Percentiles rank a stretch among this genome's conserved stretches.
Evolutionary conservation across 2,329 filamentous ascomycete species (phyloP).

Genomic region (Fusarium sp.): DNA sequence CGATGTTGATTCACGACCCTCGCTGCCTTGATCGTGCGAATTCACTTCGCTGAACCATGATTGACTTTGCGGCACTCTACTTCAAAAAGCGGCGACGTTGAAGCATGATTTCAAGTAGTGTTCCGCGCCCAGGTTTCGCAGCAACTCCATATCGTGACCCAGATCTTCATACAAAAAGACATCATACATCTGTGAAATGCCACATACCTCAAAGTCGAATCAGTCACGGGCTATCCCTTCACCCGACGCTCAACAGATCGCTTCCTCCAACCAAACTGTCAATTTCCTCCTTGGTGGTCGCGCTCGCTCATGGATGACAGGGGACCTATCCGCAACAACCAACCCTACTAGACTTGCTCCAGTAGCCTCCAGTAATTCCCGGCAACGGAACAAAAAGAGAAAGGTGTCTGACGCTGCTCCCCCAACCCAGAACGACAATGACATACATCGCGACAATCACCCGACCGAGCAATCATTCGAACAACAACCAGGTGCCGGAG

Average conservation of each 20-base stretch:
- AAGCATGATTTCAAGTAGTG: conserved; percentile 34
- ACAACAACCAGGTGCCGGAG: conserved; percentile 9
- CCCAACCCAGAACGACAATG: conserved; percentile 21
- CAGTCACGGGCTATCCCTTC: conserved; percentile 26
- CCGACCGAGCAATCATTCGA: conserved; percentile 8
- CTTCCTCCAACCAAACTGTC: conserved; percentile 53
- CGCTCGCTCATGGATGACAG: conserved; percentile 45
- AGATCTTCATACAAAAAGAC: conserved; percentile 7
- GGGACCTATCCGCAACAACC: conserved; percentile 10
- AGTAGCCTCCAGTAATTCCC: conserved; percentile 23
- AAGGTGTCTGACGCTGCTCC: conserved; percentile 16
- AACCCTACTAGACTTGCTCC: conserved; percentile 14
- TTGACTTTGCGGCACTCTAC: conserved; percentile 24
- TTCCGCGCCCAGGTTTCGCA: conserved; percentile 11
- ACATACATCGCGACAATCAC: conserved; percentile 9
- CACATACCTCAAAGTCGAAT: conserved; percentile 28
- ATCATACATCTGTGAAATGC: conserved; percentile 37
- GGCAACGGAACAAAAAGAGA: conserved; percentile 33
- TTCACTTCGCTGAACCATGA: conserved; percentile 34
- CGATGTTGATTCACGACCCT: conserved; percentile 7
- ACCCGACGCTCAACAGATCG: conserved; percentile 44
- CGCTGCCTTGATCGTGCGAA: neutral
- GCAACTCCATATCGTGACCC: neutral
- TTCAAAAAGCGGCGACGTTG: conserved; percentile 40
- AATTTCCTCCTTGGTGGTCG: conserved; percentile 52